Percentiles rank a stretch among this genome's conserved stretches.
These are phyloP conservation scores for Periconia sp. DNA, from an alignment of 2,329 filamentous ascomycete genomes.

Conservation along the genomic window DNA sequence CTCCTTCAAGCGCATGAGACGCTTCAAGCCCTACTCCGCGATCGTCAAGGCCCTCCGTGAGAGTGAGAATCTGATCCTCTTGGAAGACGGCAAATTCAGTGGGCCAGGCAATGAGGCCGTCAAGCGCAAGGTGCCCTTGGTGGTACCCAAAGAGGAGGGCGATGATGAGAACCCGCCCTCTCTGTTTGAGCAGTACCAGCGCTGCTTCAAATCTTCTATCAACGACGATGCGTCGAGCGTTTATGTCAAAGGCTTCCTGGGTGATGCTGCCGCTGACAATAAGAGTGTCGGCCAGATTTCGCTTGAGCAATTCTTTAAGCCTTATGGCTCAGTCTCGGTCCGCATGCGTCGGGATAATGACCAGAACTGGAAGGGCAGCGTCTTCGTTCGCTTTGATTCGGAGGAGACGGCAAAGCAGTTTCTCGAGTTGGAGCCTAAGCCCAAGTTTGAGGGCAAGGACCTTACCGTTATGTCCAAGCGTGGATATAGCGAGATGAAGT, in stretches of 20 bases:
- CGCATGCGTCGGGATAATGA: constrained; percentile 75
- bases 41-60: constrained; percentile 82
- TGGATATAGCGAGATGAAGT: constrained; percentile 68
- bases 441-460: constrained; percentile 79
- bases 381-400: constrained; percentile 88
- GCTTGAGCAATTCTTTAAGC: constrained; percentile 86
- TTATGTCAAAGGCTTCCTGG: constrained; percentile 91
- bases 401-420: constrained; percentile 81
- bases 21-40: constrained; percentile 84
- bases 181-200: constrained; percentile 49
- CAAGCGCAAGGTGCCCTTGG: constrained; percentile 72
- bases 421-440: constrained; percentile 75
- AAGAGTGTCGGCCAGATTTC: constrained; percentile 85
- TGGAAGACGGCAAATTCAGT: constrained; percentile 68
- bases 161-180: constrained; percentile 32
- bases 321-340: constrained; percentile 76
- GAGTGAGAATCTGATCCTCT: constrained; percentile 71
- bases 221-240: constrained; percentile 73
- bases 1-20: constrained; percentile 93
- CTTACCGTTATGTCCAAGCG: constrained; percentile 85
- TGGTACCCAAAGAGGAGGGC: constrained; percentile 22
- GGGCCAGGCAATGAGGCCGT: constrained; percentile 43
- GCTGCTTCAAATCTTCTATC: constrained; percentile 53
- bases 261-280: constrained; percentile 64
- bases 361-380: constrained; percentile 88